These are phyloP conservation scores for Fomitopsis betulina DNA, from an alignment of 1,284 basidiomycete genomes.

Conservation along the genomic window DNA sequence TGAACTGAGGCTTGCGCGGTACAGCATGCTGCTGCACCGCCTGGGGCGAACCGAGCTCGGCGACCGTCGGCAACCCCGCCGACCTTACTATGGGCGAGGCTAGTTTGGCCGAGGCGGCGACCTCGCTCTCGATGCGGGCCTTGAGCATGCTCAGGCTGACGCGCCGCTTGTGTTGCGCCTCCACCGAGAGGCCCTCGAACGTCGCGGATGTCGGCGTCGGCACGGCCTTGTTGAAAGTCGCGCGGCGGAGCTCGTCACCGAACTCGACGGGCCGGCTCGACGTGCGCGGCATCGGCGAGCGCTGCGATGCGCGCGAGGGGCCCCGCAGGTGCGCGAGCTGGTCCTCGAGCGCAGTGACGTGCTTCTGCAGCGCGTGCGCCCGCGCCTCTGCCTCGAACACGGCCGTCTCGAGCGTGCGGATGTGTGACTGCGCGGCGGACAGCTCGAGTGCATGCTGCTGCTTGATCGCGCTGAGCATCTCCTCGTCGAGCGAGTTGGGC, in stretches of 20 bases:
- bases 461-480: slow-evolving; percentile 61
- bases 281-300: slow-evolving; percentile 40
- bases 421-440: slow-evolving; percentile 70
- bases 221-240: slow-evolving; percentile 35
- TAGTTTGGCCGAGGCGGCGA: slow-evolving; percentile 38
- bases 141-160: slow-evolving; percentile 86
- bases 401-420: slow-evolving; percentile 68
- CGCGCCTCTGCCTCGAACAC: slow-evolving; percentile 71
- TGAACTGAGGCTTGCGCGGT: slow-evolving; percentile 54
- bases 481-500: slow-evolving; percentile 56
- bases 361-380: slow-evolving; percentile 68
- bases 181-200: slow-evolving; percentile 51
- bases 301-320: slow-evolving; percentile 33
- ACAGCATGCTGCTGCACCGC: slow-evolving; percentile 5
- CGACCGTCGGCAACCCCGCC: slow-evolving; percentile 26
- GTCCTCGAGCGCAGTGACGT: slow-evolving; percentile 58
- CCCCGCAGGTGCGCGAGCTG: slow-evolving; percentile 47
- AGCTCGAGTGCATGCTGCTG: slow-evolving; percentile 77
- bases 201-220: slow-evolving; percentile 32
- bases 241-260: slow-evolving; percentile 41
- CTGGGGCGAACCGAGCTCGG: slow-evolving; percentile 18
- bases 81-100: slow-evolving; percentile 42
- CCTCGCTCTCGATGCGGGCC: slow-evolving; percentile 81
- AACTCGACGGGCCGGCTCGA: slow-evolving; percentile 43
- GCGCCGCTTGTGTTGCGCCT: slow-evolving; percentile 79